phyloP scores from a whole-genome alignment of 306 rosid species.

The Comarum palustre region DNA sequence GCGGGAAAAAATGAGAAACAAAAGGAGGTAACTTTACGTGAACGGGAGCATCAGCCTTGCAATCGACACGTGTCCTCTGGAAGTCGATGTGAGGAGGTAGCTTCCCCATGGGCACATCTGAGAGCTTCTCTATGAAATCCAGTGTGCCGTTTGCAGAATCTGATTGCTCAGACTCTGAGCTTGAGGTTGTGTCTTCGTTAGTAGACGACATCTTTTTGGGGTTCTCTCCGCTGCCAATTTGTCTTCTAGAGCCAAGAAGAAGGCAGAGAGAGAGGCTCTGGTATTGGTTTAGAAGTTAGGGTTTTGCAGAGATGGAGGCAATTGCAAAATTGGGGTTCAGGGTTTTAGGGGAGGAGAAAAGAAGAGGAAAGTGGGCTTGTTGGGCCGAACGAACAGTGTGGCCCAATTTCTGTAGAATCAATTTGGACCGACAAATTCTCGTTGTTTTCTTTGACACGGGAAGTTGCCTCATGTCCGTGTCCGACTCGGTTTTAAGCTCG shows the following conservation, averaged over 20 bases:
- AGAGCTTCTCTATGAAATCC: slow-evolving; percentile 33
- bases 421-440: too few relatives aligned
- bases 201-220: slow-evolving; percentile 13
- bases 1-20: background rate
- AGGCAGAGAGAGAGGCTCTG: background rate
- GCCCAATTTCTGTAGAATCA: background rate
- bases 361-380: background rate
- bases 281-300: background rate
- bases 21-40: slow-evolving; percentile 20
- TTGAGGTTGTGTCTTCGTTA: slow-evolving; percentile 18
- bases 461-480: too few relatives aligned
- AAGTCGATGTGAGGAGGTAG: slow-evolving; percentile 39
- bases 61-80: slow-evolving; percentile 49
- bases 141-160: slow-evolving; percentile 17
- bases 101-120: slow-evolving; percentile 43
- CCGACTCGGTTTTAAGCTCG: too few relatives aligned
- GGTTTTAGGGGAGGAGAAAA: background rate
- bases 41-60: slow-evolving; percentile 49
- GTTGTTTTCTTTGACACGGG: too few relatives aligned
- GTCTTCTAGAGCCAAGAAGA: background rate
- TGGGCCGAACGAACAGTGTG: background rate
- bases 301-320: slow-evolving; percentile 3
- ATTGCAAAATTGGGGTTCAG: slow-evolving; percentile 6
- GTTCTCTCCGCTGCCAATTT: background rate
- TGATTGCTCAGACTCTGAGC: slow-evolving; percentile 19